These are phyloP conservation scores for Ophiobolus disseminans DNA, from an alignment of 2,329 filamentous ascomycete genomes.

Conservation along the genomic window DNA sequence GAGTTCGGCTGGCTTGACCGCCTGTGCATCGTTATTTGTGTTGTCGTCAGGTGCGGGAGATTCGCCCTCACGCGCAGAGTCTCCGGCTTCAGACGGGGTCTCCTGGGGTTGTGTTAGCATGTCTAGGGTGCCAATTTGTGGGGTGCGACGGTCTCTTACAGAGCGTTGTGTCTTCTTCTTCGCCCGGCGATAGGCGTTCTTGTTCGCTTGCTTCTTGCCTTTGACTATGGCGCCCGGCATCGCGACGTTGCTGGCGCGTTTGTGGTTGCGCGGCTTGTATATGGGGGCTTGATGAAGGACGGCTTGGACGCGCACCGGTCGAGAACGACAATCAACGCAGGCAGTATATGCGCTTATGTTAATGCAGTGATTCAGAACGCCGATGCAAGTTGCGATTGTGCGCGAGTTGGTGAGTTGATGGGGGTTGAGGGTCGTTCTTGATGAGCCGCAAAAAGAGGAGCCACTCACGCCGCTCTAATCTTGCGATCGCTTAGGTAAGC, in stretches of 20 bases:
- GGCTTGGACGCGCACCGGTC: background rate
- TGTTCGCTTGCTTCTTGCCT: constrained; percentile 73
- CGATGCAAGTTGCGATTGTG: no score
- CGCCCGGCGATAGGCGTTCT: constrained; percentile 90
- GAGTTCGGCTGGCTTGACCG: constrained; percentile 57
- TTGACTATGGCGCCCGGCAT: constrained; percentile 41
- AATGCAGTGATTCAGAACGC: no score
- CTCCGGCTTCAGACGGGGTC: constrained; percentile 39
- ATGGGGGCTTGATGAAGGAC: background rate
- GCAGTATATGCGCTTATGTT: no score
- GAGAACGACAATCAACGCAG: background rate
- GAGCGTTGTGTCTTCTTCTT: constrained; percentile 92
- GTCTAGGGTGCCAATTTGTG: background rate
- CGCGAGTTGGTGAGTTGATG: no score
- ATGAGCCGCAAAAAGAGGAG: no score
- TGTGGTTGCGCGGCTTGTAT: constrained; percentile 2
- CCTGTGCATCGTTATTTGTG: constrained; percentile 44
- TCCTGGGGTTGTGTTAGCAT: constrained; percentile 41
- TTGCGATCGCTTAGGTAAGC: no score
- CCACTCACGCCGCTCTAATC: no score
- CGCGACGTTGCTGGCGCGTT: constrained; percentile 19
- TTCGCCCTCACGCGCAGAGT: constrained; percentile 49
- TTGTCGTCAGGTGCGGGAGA: constrained; percentile 42
- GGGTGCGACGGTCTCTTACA: constrained; percentile 44
- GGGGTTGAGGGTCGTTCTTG: no score